A percentile compares a stretch with the other conserved stretches of the same genome.
Evolutionary conservation across 2,329 filamentous ascomycete species (phyloP).

Genomic region (Pseudogymnoascus sp.): DNA sequence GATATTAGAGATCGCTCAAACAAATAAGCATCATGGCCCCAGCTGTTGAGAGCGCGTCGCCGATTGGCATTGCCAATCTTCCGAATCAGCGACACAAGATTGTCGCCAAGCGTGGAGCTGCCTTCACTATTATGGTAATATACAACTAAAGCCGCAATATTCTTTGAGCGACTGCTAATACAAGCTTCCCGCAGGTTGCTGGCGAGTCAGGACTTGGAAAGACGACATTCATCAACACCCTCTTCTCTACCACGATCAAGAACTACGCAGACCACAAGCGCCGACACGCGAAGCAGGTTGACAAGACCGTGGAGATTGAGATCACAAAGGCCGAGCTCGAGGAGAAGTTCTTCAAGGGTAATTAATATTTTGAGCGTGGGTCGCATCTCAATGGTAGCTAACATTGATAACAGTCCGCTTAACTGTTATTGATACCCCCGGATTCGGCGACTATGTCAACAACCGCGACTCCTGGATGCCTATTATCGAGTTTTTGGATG

Average conservation of each 20-base stretch:
- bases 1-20: not conserved
- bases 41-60: slow-evolving; percentile 52
- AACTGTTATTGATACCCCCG: slow-evolving; percentile 97
- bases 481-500: slow-evolving; percentile 99
- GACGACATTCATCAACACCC: slow-evolving; percentile 99
- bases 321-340: slow-evolving; percentile 99
- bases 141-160: slow-evolving; percentile 20
- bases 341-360: slow-evolving; percentile 99
- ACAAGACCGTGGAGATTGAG: slow-evolving; percentile 99
- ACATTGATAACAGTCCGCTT: slow-evolving; percentile 63
- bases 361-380: slow-evolving; percentile 11
- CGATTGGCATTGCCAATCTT: slow-evolving; percentile 67
- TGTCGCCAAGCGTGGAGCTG: slow-evolving; percentile 77
- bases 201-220: slow-evolving; percentile 98
- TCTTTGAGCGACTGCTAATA: not conserved
- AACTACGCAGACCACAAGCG: slow-evolving; percentile 99
- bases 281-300: slow-evolving; percentile 97
- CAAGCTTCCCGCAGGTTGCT: slow-evolving; percentile 59
- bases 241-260: slow-evolving; percentile 99
- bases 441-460: slow-evolving; percentile 99
- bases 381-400: slow-evolving; percentile 11
- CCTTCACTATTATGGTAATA: slow-evolving; percentile 96
- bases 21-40: slow-evolving; percentile 41
- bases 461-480: slow-evolving; percentile 99
- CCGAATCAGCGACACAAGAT: slow-evolving; percentile 70